phyloP scores from a whole-genome alignment of 306 rosid genomes.

The Pyrus betulifolia region DNA sequence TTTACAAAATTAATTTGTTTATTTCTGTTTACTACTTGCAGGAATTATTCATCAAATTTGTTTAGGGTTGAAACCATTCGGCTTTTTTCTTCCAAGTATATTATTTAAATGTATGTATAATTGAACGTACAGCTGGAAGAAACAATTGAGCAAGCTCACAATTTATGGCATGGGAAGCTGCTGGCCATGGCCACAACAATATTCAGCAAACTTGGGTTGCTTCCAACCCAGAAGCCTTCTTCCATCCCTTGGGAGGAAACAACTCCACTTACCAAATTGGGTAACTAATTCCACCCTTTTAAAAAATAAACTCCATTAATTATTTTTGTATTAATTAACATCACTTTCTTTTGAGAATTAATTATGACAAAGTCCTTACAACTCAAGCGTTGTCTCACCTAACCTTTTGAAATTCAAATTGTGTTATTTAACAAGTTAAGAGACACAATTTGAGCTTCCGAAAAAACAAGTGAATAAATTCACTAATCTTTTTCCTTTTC shows the following conservation, averaged over 20 bases:
- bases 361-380: not conserved
- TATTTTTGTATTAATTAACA: not conserved
- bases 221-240: constrained; percentile 41
- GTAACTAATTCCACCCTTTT: constrained; percentile 20
- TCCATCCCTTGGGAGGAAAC: constrained; percentile 42
- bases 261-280: constrained; percentile 57
- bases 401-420: not conserved
- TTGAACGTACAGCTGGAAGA: constrained; percentile 51
- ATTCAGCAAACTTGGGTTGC: constrained; percentile 23
- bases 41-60: not conserved
- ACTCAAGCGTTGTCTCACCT: not conserved
- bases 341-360: not conserved
- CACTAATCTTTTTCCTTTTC: not conserved
- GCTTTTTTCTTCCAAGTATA: not conserved
- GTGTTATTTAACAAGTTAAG: not conserved
- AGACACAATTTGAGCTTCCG: not conserved
- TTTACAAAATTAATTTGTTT: not conserved
- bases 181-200: constrained; percentile 13
- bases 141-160: constrained; percentile 19
- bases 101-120: not conserved
- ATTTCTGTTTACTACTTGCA: not conserved
- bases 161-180: constrained; percentile 42
- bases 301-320: not conserved
- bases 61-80: not conserved
- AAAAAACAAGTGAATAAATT: not conserved